A percentile compares a stretch with the other conserved stretches of the same genome.
Conservation (phyloP, 2,329 filamentous ascomycete species). For the Stagonosporopsis rhizophila region DNA sequence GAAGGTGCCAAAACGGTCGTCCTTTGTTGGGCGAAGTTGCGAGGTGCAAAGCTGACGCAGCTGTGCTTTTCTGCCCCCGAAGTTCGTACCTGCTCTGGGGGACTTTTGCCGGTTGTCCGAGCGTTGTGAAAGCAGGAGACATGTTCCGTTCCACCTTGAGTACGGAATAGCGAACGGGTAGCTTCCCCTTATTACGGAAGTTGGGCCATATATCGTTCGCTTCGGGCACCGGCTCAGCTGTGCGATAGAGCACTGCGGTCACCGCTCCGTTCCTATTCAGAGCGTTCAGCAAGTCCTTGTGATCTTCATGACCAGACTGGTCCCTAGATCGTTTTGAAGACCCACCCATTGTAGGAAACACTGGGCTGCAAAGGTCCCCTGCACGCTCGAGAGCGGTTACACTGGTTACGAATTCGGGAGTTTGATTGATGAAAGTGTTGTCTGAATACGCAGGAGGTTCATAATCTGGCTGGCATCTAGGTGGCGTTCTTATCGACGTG, state of each 20-base stretch:
- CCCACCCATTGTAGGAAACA: neutral
- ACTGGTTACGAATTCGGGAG: neutral
- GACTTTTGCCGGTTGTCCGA: neutral
- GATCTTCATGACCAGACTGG: constrained; percentile 23
- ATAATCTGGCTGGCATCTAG: neutral
- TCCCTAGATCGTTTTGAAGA: constrained; percentile 30
- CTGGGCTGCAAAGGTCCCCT: neutral
- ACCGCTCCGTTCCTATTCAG: constrained; percentile 33
- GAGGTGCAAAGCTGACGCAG: neutral
- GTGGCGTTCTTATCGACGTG: neutral
- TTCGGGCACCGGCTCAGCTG: constrained; percentile 22
- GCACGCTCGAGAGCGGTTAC: neutral
- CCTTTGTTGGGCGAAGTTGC: neutral
- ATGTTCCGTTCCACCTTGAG: constrained; percentile 18
- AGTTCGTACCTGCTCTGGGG: neutral
- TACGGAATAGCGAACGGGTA: constrained; percentile 35
- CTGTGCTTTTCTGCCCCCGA: neutral
- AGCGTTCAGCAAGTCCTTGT: constrained; percentile 18
- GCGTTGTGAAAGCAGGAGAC: neutral
- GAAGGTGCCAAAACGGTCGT: constrained; percentile 57
- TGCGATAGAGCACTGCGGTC: constrained; percentile 35
- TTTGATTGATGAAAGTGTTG: constrained; percentile 1
- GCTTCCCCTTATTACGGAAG: constrained; percentile 36
- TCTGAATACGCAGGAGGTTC: neutral
- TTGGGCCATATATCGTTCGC: constrained; percentile 49